Evolutionary conservation across 345 rosid genomes (phyloP).

Genomic region (Gossypium raimondii): DNA sequence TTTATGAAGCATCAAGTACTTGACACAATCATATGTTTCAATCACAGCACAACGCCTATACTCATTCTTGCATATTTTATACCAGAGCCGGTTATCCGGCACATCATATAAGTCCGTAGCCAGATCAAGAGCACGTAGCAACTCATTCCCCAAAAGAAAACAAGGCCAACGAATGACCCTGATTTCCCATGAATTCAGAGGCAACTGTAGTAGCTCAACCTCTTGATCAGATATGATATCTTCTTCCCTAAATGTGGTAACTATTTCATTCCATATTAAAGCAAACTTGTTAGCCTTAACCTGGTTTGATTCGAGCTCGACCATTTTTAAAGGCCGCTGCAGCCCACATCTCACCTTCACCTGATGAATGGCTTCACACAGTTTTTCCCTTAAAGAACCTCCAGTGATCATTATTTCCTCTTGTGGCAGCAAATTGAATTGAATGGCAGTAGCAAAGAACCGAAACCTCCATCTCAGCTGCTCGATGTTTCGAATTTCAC

Average conservation of each 20-base stretch:
- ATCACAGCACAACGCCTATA: slow-evolving; percentile 84
- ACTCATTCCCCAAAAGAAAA: slow-evolving; percentile 80
- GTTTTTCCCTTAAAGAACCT: slow-evolving; percentile 61
- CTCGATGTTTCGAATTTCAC: slow-evolving; percentile 80
- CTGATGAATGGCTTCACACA: slow-evolving; percentile 68
- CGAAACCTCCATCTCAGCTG: slow-evolving; percentile 87
- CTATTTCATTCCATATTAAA: slow-evolving; percentile 89
- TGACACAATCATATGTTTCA: slow-evolving; percentile 80
- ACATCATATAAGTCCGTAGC: slow-evolving; percentile 75
- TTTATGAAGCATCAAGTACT: slow-evolving; percentile 61
- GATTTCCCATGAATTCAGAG: slow-evolving; percentile 81
- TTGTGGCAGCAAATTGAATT: slow-evolving; percentile 86
- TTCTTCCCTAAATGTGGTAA: slow-evolving; percentile 83
- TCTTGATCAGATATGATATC: slow-evolving; percentile 89
- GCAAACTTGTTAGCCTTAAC: slow-evolving; percentile 90
- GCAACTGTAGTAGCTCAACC: slow-evolving; percentile 79
- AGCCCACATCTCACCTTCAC: slow-evolving; percentile 86
- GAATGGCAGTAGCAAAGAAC: slow-evolving; percentile 91
- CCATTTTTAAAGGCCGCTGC: slow-evolving; percentile 72
- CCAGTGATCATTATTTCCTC: slow-evolving; percentile 73
- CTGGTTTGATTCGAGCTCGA: slow-evolving; percentile 90
- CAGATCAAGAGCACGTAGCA: slow-evolving; percentile 82
- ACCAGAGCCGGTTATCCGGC: slow-evolving; percentile 91
- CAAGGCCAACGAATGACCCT: slow-evolving; percentile 93
- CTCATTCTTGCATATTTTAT: slow-evolving; percentile 81